phyloP scores from a whole-genome alignment of 208 protist genomes.

The Endotrypanum monterogeii region DNA sequence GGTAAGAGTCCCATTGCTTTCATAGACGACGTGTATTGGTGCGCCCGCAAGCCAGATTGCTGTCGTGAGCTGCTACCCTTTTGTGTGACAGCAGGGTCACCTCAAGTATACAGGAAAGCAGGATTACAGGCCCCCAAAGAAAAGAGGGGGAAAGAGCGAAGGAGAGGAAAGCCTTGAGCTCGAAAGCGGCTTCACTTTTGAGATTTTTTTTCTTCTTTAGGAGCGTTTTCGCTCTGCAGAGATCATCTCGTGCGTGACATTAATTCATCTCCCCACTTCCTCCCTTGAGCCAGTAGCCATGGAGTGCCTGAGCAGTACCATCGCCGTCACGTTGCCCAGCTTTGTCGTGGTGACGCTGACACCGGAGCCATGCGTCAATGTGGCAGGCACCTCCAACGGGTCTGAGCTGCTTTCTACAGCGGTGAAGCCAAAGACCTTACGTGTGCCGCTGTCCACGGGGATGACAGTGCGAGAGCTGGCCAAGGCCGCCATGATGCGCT shows the following conservation, averaged over 20 bases:
- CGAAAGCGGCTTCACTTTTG: neutral
- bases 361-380: neutral
- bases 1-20: too few species aligned
- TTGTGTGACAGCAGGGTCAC: too few species aligned
- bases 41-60: too few species aligned
- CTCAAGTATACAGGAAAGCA: too few species aligned
- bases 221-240: too few species aligned
- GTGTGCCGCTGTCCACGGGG: conserved; percentile 66
- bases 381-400: neutral
- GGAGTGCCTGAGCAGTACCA: neutral
- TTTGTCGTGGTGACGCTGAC: conserved; percentile 28
- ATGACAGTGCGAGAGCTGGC: conserved; percentile 79
- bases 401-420: neutral
- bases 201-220: neutral
- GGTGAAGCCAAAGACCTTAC: conserved; percentile 40
- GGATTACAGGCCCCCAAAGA: too few species aligned
- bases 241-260: neutral
- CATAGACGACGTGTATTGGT: too few species aligned
- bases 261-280: neutral
- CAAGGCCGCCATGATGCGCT: conserved; percentile 79
- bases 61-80: too few species aligned
- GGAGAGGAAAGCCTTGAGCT: neutral
- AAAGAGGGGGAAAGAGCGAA: neutral
- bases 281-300: neutral
- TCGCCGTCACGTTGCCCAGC: conserved; percentile 8